Evolutionary conservation across 2,329 filamentous ascomycete genomes (phyloP).

Genomic region (Aspergillus melleus): DNA sequence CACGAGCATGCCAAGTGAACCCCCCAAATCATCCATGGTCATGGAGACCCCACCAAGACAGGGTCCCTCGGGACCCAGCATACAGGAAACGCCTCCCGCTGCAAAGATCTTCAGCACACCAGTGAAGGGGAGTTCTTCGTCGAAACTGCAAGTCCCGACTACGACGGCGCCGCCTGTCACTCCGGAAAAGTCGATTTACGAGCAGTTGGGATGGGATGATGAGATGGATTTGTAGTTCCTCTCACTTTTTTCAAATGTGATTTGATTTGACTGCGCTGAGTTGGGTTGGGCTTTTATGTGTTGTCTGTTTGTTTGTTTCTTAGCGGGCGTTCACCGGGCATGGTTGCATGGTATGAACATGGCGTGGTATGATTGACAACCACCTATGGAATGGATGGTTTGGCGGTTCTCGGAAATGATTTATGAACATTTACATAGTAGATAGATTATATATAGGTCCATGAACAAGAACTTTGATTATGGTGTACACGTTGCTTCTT

Average conservation of each 20-base stretch:
- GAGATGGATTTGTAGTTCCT: conserved; percentile 29
- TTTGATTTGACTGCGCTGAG: no score
- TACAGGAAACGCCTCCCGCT: not conserved
- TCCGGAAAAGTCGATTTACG: conserved; percentile 43
- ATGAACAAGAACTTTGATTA: no score
- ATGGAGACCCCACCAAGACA: conserved; percentile 22
- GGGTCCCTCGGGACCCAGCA: not conserved
- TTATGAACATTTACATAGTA: no score
- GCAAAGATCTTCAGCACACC: conserved; percentile 31
- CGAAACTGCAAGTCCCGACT: conserved; percentile 17
- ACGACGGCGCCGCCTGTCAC: conserved; percentile 29
- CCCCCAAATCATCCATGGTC: conserved; percentile 21
- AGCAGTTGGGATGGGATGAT: conserved; percentile 47
- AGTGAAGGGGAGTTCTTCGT: conserved; percentile 29
- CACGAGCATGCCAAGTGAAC: conserved; percentile 2
- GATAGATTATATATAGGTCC: no score
- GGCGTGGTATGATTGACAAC: no score
- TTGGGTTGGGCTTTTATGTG: no score
- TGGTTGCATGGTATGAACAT: no score
- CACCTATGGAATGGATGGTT: no score
- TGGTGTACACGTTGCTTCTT: no score
- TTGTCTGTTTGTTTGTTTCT: no score
- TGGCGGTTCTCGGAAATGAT: no score
- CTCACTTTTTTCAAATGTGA: not conserved
- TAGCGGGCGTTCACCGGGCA: no score